phyloP scores from a whole-genome alignment of 2,329 filamentous ascomycete genomes.

The Zymoseptoria passerinii region DNA sequence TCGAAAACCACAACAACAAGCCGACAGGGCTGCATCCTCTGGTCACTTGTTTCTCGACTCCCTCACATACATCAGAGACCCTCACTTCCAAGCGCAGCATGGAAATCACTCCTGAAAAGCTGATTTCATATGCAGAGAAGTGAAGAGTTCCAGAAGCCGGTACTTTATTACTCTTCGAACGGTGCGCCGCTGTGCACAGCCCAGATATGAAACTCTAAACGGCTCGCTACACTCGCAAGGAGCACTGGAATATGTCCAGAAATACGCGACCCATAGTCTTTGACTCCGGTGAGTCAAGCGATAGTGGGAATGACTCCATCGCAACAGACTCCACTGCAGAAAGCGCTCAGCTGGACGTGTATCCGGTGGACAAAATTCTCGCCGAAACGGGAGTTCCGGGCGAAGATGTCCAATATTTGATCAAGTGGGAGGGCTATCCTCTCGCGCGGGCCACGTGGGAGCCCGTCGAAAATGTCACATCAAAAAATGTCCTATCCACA shows the following conservation, averaged over 20 bases:
- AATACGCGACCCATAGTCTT: neutral
- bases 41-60: neutral
- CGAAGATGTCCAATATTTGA: conserved; percentile 15
- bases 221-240: neutral
- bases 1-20: neutral
- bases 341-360: conserved; percentile 17
- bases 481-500: conserved; percentile 7
- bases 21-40: too few relatives aligned
- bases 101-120: neutral
- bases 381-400: conserved; percentile 8
- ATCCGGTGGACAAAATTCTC: conserved; percentile 27
- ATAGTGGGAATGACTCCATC: conserved; percentile 21
- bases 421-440: conserved; percentile 29
- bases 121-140: neutral
- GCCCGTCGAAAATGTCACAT: conserved; percentile 15
- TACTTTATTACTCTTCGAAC: neutral
- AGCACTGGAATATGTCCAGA: neutral
- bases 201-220: neutral
- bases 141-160: neutral
- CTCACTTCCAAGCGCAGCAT: neutral
- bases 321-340: conserved; percentile 21
- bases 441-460: conserved; percentile 25
- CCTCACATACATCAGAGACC: neutral
- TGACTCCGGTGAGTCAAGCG: conserved; percentile 11
- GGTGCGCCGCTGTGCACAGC: neutral